Conservation (phyloP, 352 stramenopile species). For the Salisapilia sapeloensis region DNA sequence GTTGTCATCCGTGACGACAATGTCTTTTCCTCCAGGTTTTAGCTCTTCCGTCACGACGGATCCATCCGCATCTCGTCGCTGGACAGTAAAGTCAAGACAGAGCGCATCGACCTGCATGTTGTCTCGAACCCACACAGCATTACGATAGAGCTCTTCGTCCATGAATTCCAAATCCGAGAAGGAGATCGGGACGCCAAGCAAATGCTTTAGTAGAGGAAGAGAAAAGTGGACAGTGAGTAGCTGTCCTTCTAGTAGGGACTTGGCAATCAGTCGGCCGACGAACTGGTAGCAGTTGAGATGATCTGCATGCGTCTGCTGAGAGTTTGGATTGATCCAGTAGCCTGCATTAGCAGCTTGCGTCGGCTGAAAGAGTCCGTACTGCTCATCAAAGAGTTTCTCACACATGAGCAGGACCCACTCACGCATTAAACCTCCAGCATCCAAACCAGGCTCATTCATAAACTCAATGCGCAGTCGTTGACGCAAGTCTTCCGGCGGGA, state of each 20-base stretch:
- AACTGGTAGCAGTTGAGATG: conserved; percentile 65
- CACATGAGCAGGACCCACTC: conserved; percentile 69
- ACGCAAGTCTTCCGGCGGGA: conserved; percentile 43
- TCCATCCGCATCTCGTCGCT: conserved; percentile 27
- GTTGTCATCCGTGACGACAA: conserved; percentile 88
- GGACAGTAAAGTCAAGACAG: conserved; percentile 58
- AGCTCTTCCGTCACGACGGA: conserved; percentile 68
- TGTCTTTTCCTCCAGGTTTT: conserved; percentile 80
- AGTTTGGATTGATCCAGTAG: conserved; percentile 77
- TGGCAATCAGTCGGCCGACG: conserved; percentile 53
- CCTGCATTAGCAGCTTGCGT: conserved; percentile 60
- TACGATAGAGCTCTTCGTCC: conserved; percentile 58
- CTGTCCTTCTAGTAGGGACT: conserved; percentile 61
- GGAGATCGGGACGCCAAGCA: conserved; percentile 61
- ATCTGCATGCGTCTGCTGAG: conserved; percentile 37
- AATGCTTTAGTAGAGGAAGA: conserved; percentile 64
- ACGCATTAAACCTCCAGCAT: conserved; percentile 54
- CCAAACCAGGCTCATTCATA: conserved; percentile 57
- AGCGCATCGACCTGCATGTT: conserved; percentile 46
- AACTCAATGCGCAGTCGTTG: conserved; percentile 73
- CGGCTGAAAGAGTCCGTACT: conserved; percentile 48
- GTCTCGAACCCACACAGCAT: conserved; percentile 40
- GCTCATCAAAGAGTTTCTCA: conserved; percentile 64
- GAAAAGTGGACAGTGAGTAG: conserved; percentile 61
- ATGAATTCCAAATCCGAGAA: conserved; percentile 70